phyloP scores from a whole-genome alignment of 2,329 filamentous ascomycete species.

The Fusarium mangiferae region DNA sequence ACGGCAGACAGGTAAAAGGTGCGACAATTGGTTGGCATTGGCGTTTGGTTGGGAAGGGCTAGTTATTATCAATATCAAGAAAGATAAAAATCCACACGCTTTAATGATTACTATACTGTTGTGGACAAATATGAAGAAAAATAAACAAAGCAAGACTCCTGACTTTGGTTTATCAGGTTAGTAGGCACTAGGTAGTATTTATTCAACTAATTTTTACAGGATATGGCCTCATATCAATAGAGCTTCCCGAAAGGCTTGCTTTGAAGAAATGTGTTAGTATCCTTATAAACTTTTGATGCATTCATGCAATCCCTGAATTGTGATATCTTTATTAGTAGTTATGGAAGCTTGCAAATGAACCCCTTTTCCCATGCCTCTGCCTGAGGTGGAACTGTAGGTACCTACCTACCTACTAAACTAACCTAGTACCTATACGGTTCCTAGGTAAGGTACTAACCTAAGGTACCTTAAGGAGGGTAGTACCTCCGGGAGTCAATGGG shows the following conservation, averaged over 20 bases:
- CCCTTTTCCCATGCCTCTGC: background rate
- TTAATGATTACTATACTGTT: background rate
- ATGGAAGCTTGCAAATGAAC: background rate
- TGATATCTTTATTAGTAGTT: background rate
- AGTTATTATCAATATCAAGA: conserved; percentile 19
- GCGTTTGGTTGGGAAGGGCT: conserved; percentile 37
- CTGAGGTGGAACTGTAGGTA: no score
- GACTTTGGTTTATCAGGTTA: background rate
- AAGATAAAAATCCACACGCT: background rate
- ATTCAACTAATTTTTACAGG: background rate
- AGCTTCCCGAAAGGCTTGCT: background rate
- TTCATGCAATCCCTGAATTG: background rate
- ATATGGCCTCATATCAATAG: background rate
- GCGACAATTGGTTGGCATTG: conserved; percentile 18
- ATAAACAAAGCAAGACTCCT: background rate
- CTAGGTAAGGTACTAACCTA: background rate
- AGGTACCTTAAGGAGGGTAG: no score
- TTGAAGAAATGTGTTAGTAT: background rate
- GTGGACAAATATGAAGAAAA: background rate
- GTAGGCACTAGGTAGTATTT: background rate
- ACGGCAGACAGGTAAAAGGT: conserved; percentile 3
- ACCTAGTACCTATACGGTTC: background rate
- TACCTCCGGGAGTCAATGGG: background rate
- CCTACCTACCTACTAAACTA: no score
- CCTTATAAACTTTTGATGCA: background rate